A percentile compares a stretch with the other conserved stretches of the same genome.
Conservation (phyloP, 257 asterid species). For the Petunia axillaris region DNA sequence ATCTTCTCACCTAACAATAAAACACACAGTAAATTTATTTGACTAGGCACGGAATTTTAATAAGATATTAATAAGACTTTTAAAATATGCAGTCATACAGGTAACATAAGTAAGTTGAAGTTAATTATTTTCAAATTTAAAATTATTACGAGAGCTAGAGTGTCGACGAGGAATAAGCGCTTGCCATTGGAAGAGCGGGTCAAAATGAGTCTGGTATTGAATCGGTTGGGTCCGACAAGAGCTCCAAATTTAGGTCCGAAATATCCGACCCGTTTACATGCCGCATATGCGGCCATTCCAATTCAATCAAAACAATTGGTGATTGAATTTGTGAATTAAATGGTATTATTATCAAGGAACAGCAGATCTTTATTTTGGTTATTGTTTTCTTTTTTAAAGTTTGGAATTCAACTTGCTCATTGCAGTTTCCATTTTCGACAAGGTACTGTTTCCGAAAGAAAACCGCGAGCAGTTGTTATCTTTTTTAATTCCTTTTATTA, state of each 20-base stretch:
- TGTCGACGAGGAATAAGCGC: slow-evolving; percentile 82
- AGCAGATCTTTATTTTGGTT: neutral
- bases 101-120: neutral
- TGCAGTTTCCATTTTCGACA: neutral
- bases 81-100: neutral
- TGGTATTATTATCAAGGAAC: neutral
- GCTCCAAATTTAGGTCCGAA: slow-evolving; percentile 33
- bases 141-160: slow-evolving; percentile 70
- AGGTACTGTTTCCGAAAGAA: neutral
- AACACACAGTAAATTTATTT: neutral
- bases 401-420: neutral
- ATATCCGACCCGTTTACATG: slow-evolving; percentile 49
- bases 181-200: slow-evolving; percentile 54
- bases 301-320: neutral
- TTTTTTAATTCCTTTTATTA: neutral
- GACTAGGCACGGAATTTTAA: too few relatives aligned
- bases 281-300: slow-evolving; percentile 62
- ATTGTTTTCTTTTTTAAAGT: neutral
- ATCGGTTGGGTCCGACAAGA: slow-evolving; percentile 25
- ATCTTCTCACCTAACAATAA: slow-evolving; percentile 70
- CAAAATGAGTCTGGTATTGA: slow-evolving; percentile 50
- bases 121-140: neutral
- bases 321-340: neutral
- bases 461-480: neutral
- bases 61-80: too few relatives aligned